Percentiles rank a stretch among this genome's conserved stretches.
Conservation (phyloP, 2,329 filamentous ascomycete species). For the Huntiella decipiens region DNA sequence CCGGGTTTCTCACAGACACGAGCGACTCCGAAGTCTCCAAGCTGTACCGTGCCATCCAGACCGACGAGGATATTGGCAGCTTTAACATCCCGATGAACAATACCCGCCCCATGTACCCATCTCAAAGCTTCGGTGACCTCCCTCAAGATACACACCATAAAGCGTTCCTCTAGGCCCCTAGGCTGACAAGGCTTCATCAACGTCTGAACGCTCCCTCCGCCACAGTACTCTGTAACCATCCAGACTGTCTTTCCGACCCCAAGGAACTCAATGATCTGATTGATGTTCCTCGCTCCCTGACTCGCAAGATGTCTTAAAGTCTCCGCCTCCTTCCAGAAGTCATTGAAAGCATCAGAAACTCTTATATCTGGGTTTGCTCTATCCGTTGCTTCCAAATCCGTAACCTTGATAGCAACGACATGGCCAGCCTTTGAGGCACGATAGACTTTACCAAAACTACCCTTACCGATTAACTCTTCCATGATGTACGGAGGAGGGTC, state of each 20-base stretch:
- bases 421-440: constrained; percentile 30
- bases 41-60: constrained; percentile 56
- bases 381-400: constrained; percentile 65
- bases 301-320: constrained; percentile 55
- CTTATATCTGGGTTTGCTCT: constrained; percentile 36
- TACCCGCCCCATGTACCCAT: constrained; percentile 49
- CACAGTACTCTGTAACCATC: constrained; percentile 77
- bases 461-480: constrained; percentile 55
- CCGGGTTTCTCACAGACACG: constrained; percentile 30
- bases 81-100: constrained; percentile 55
- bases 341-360: constrained; percentile 46
- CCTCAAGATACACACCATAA: constrained; percentile 47
- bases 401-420: constrained; percentile 62
- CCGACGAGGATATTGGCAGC: constrained; percentile 66
- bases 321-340: constrained; percentile 49
- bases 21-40: constrained; percentile 64
- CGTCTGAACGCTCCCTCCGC: constrained; percentile 63
- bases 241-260: constrained; percentile 64
- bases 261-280: constrained; percentile 61
- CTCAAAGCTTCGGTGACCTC: constrained; percentile 47
- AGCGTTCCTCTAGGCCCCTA: constrained; percentile 48
- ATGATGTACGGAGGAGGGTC: constrained; percentile 48
- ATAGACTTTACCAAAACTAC: constrained; percentile 56
- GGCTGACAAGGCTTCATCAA: constrained; percentile 49
- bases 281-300: constrained; percentile 59